These are phyloP conservation scores for Debaryomycetaceae sp. DNA, from an alignment of 1,139 yeast genomes.

Conservation along the genomic window DNA sequence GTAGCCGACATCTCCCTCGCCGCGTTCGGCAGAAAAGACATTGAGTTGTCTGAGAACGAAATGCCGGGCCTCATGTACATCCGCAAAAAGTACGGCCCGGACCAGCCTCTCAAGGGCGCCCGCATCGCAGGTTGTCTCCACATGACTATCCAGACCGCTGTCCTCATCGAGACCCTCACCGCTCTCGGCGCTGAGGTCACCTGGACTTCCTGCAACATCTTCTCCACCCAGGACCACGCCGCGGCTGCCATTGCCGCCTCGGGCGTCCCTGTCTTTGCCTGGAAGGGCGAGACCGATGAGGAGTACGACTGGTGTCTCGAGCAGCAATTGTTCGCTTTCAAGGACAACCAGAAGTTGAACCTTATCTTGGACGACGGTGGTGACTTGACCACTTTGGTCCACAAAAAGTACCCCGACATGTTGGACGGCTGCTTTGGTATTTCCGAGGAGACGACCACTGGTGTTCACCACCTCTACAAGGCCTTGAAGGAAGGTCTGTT, in stretches of 20 bases:
- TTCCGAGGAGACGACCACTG: constrained; percentile 99
- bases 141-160: constrained; percentile 99
- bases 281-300: constrained; percentile 99
- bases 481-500: constrained; percentile 82
- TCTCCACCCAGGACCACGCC: constrained; percentile 99
- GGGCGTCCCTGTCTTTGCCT: constrained; percentile 99
- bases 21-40: constrained; percentile 99
- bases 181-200: constrained; percentile 99
- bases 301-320: constrained; percentile 99
- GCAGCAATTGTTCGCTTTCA: constrained; percentile 98
- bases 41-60: constrained; percentile 97
- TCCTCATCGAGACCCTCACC: constrained; percentile 91
- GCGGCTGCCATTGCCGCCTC: constrained; percentile 99
- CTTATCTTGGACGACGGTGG: constrained; percentile 99
- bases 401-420: constrained; percentile 98
- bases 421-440: constrained; percentile 91
- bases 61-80: constrained; percentile 99
- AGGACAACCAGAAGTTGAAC: constrained; percentile 92
- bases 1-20: constrained; percentile 98
- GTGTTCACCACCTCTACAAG: constrained; percentile 98
- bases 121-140: constrained; percentile 99
- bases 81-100: constrained; percentile 83
- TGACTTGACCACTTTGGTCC: constrained; percentile 94
- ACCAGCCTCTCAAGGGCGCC: constrained; percentile 97
- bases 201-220: constrained; percentile 99